Base-by-base conservation (phyloP, 805 yeast genomes). In the Komagataella pastoris region DNA sequence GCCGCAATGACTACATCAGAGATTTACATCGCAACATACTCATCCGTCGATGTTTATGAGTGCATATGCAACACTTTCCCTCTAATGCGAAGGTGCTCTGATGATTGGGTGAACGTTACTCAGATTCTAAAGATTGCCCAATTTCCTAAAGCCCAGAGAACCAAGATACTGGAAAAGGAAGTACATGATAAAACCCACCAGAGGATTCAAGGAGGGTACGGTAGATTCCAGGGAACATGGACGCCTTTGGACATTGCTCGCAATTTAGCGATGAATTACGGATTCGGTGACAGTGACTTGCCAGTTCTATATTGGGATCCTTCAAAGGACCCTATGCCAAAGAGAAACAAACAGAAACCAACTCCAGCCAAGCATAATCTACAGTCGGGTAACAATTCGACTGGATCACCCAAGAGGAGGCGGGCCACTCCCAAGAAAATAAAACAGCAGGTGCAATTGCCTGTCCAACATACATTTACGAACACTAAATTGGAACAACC, bases 91-190 rank as follows among this genome's bases (percentile, higher is more conserved):
- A 74, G 98, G 53, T 82, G 87, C 54, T 74, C 77, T 49, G 99
- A 93, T 64, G 86, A 90, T 58, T 93, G 98, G 98, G 88, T 93
- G 51, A 86, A 86, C 61, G 88, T 89, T 19, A 86, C 95, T 0
- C 95, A 86, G 62, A 82, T 85, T 44, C 70, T 86, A 57, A 85
- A 86, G 62, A 80, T 85, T 54, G 89, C 90, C 44, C 79, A 83
- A 54, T 83, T 81, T 59, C 85, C 88, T 47, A 86, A 86, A 65
- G 85, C 90, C 1, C 84, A 82, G 60, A 68, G 95, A 64, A 85
- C 93, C 2, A 79, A 85, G 59, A 77, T 86, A 47, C 67, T 86
- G 54, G 93, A 86, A 60, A 79, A 75, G 57, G 93, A 86, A 56
- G 86, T 85, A 19, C 88, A 80, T 60, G 74, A 71, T 49, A 71